phyloP scores from a whole-genome alignment of 441 rosid genomes.

The Erysimum pusillum region DNA sequence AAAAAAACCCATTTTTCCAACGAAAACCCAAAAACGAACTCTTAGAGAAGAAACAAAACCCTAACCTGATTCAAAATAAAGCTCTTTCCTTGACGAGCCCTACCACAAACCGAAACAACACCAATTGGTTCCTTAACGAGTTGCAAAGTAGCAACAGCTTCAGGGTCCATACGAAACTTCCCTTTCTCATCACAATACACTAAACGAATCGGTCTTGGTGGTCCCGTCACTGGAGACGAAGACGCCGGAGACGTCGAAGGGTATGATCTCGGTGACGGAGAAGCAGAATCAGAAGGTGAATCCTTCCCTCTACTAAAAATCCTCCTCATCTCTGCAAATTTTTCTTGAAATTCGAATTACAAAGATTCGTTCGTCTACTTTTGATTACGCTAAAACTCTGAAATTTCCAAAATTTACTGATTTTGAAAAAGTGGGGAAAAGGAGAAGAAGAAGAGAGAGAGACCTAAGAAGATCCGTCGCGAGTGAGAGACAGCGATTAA shows the following conservation, averaged over 20 bases:
- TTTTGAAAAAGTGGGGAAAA: slow-evolving; percentile 27
- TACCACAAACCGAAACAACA: slow-evolving; percentile 95
- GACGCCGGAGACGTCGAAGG: slow-evolving; percentile 49
- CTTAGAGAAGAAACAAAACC: background rate
- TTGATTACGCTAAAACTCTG: slow-evolving; percentile 16
- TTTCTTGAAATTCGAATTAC: slow-evolving; percentile 13
- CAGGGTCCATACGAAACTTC: slow-evolving; percentile 97
- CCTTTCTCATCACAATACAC: slow-evolving; percentile 94
- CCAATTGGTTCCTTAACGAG: slow-evolving; percentile 96
- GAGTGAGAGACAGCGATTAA: slow-evolving; percentile 32
- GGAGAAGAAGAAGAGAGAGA: slow-evolving; percentile 12
- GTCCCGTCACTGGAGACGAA: slow-evolving; percentile 70
- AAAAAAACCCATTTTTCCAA: slow-evolving; percentile 37
- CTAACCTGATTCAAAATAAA: slow-evolving; percentile 89
- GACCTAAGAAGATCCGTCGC: slow-evolving; percentile 41
- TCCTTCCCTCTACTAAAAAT: slow-evolving; percentile 58
- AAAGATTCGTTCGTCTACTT: slow-evolving; percentile 17
- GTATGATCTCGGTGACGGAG: slow-evolving; percentile 54
- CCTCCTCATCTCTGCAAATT: slow-evolving; percentile 55
- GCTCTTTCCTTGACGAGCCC: slow-evolving; percentile 98
- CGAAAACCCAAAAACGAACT: background rate
- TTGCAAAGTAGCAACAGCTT: slow-evolving; percentile 90
- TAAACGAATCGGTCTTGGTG: slow-evolving; percentile 88
- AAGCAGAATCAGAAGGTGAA: slow-evolving; percentile 50
- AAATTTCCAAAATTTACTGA: background rate